Conservation (phyloP, 306 rosid genomes). For the Cicer yamashitae region DNA sequence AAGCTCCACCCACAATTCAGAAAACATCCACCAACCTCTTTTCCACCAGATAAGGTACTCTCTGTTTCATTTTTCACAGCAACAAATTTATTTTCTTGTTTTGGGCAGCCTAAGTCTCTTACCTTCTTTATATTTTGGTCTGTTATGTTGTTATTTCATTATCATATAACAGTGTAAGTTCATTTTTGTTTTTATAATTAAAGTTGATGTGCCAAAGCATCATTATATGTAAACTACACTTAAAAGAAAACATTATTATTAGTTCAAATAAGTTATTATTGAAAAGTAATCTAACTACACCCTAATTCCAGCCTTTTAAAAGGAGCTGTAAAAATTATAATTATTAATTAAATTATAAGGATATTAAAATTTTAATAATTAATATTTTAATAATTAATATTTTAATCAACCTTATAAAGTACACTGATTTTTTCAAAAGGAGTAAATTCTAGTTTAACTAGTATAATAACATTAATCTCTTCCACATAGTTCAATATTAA, state of each 20-base stretch:
- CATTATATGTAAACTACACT: neutral
- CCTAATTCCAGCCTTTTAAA: neutral
- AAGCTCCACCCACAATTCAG: conserved; percentile 65
- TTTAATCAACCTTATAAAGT: neutral
- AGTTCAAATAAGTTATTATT: neutral
- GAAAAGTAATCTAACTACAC: neutral
- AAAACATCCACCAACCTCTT: conserved; percentile 54
- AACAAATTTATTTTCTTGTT: too few species aligned
- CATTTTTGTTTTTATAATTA: neutral
- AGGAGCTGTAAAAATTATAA: neutral
- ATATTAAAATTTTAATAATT: neutral
- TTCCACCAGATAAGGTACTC: conserved; percentile 63
- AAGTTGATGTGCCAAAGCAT: neutral
- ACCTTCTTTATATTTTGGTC: too few species aligned
- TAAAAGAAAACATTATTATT: neutral
- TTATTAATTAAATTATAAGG: neutral
- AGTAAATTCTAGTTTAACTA: neutral
- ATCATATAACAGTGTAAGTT: neutral
- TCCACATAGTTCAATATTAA: neutral
- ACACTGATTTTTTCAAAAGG: neutral
- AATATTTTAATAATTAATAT: neutral
- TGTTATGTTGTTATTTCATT: neutral
- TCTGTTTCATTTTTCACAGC: neutral
- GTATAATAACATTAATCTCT: neutral
- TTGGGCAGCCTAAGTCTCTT: too few species aligned